Base-by-base conservation (phyloP, 192 early-diverging fungal genomes). In the Gaertneriomyces sp. region DNA sequence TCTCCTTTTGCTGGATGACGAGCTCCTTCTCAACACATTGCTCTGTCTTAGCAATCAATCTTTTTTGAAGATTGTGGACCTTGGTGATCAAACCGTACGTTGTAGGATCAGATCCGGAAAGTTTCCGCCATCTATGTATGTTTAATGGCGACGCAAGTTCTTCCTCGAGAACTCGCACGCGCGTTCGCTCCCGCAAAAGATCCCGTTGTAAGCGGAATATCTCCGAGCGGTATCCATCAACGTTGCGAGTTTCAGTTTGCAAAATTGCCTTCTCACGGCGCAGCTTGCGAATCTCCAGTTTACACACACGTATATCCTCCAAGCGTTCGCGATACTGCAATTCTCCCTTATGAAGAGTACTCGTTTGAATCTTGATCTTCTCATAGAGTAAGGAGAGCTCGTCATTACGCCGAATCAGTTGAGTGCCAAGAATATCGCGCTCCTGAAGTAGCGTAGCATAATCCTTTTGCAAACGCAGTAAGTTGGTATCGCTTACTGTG, bases 91-190 rank as follows among this genome's bases (percentile, higher is more conserved):
- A 76, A 61, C 82, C 84, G 51, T 70, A 84, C 5, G 84, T 84
- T 25, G 80, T 77, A 5, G 84, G 84, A 61, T 86, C 84, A 33
- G 77, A 75, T 5, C 82, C 84, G 17, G 82, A 69, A 3, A 86
- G 73, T 56, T 81, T 82, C 25, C 84, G 63, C 84, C 84, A 86
- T 53, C 84, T 64, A 53, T 86, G 84, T 45, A 86, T 80, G 66
- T 86, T 86, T 74, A 86, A 77, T 11, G 84, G 84, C 20, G 82
- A 82, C 62, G 82, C 83, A 41, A 86, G 76, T 63, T 86, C 84
- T 78, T 85, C 84, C 74, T 86, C 84, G 49, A 86, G 70, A 41
- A 86, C 80, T 56, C 81, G 82, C 7, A 86, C 84, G 16, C 82
- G 49, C 11, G 82, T 86, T 38, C 79, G 56, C 61, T 86, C 84